These are phyloP conservation scores for Wilhelminamyces savonicus DNA, from an alignment of 805 yeast species.

Conservation along the genomic window DNA sequence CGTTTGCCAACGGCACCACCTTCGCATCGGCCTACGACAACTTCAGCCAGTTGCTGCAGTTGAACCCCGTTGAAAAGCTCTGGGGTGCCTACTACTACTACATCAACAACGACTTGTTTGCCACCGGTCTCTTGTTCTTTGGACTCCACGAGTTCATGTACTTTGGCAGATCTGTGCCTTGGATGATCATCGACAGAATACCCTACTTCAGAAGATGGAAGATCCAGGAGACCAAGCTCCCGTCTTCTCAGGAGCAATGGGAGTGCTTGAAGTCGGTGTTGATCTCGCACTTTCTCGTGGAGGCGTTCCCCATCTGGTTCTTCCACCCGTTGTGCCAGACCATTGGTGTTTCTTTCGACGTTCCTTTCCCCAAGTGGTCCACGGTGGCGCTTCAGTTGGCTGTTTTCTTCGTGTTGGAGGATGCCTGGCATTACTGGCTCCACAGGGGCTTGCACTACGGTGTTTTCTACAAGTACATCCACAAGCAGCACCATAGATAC, in stretches of 20 bases:
- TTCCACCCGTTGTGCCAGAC: conserved; percentile 51
- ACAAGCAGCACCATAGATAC: conserved; percentile 55
- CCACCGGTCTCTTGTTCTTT: conserved; percentile 53
- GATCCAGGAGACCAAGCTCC: conserved; percentile 48
- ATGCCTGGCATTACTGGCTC: conserved; percentile 57
- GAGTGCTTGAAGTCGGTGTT: conserved; percentile 54
- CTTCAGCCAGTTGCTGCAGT: conserved; percentile 21
- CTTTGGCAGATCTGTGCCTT: conserved; percentile 54
- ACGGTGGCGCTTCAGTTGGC: conserved; percentile 40
- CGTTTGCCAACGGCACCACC: conserved; percentile 24
- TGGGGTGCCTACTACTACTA: conserved; percentile 55
- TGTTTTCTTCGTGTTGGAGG: conserved; percentile 48
- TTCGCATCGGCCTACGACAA: conserved; percentile 21
- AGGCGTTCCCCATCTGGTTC: conserved; percentile 57
- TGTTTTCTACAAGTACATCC: conserved; percentile 49
- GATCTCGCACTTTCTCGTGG: conserved; percentile 51
- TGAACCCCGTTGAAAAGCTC: conserved; percentile 40
- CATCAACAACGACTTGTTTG: conserved; percentile 48
- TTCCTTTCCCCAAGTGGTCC: conserved; percentile 46
- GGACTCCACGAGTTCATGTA: conserved; percentile 51
- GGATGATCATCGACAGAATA: conserved; percentile 49
- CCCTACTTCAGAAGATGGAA: conserved; percentile 48
- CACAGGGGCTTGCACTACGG: conserved; percentile 54
- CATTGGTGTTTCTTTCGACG: conserved; percentile 42
- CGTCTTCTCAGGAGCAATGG: conserved; percentile 54